Base-by-base conservation (phyloP, 1,284 basidiomycete species). In the Cutaneotrichosporon sp. region DNA sequence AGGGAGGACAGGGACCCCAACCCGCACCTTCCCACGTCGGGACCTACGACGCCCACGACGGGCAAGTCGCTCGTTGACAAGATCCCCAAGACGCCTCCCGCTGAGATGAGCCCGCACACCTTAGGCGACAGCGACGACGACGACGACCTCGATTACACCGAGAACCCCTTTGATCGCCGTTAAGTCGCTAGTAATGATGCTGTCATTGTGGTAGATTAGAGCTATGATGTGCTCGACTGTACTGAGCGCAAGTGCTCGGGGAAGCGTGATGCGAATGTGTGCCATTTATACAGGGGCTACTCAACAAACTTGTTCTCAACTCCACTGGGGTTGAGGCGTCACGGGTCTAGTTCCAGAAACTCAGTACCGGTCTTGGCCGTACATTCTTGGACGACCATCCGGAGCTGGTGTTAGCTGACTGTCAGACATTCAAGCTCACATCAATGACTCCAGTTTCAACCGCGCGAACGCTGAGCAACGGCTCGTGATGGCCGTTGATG, bases 381-480 rank as follows among this genome's bases (percentile, higher is more conserved):
- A 58, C 77, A 79, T 61, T 79, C 76, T 58, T 79, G 77, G 10
- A 78, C 77, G 66, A 78, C 72, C 64, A 79, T 64, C 4, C 77
- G 73, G 6, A 79, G 63, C 77, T 79, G 64, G 13, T n/a, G 55
- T 69, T 49, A 60, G 58, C 50, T 8, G 26, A 14, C 16, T 9
- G 2, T 5, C 1, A 2, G 4, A 32, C 16, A 21, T 14, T 8
- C 1, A 1, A 8, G 76, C 87, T 76, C 75, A 89, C 91, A 76
- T 90, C 91, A 60, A 94, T 87, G 40, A 94, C 86, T 2, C 91
- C 91, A 2, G 91, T 93, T 72, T 92, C 90, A 7, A 93, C 88
- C 8, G 89, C 89, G 34, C 76, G 75, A n/a, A 79, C 90, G 83
- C 67, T 91, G 79, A 83, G 89, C 83, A 79, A 57, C 4, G 78